Percentiles rank a stretch among this genome's conserved stretches.
Conservation (phyloP, 2,329 filamentous ascomycete species). For the Colletotrichum acutatum region DNA sequence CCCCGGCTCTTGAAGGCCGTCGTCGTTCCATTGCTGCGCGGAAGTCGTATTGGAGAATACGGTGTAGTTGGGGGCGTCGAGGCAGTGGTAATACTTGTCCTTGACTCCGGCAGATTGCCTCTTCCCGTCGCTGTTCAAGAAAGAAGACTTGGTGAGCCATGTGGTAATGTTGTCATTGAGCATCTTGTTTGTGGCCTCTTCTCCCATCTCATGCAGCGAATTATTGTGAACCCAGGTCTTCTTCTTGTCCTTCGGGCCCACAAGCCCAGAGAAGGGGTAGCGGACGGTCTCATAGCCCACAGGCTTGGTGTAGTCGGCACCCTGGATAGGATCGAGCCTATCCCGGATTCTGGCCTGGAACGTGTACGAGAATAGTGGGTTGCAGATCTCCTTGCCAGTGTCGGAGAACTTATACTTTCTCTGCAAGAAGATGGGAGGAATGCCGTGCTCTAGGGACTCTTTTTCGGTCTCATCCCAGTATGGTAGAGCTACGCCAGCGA, state of each 20-base stretch:
- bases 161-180: slow-evolving; percentile 41
- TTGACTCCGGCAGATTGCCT: slow-evolving; percentile 18
- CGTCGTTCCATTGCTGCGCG: slow-evolving; percentile 31
- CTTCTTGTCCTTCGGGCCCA: slow-evolving; percentile 26
- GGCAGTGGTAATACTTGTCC: slow-evolving; percentile 36
- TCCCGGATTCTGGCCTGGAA: slow-evolving; percentile 37
- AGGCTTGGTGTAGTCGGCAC: slow-evolving; percentile 36
- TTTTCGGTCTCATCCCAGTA: slow-evolving; percentile 39
- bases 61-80: slow-evolving; percentile 46
- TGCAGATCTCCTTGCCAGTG: slow-evolving; percentile 1
- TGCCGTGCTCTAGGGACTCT: neutral
- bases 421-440: neutral
- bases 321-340: neutral
- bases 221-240: slow-evolving; percentile 28
- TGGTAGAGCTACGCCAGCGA: slow-evolving; percentile 35
- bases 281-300: slow-evolving; percentile 38
- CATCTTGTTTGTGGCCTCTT: slow-evolving; percentile 36
- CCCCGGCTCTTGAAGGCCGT: slow-evolving; percentile 20
- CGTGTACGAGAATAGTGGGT: slow-evolving; percentile 40
- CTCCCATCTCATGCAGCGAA: slow-evolving; percentile 1
- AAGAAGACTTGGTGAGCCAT: slow-evolving; percentile 4
- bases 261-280: slow-evolving; percentile 41
- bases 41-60: slow-evolving; percentile 46
- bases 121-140: slow-evolving; percentile 4
- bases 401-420: neutral